These are phyloP conservation scores for Gentiana straminea DNA, from an alignment of 257 asterid species.

Conservation along the genomic window DNA sequence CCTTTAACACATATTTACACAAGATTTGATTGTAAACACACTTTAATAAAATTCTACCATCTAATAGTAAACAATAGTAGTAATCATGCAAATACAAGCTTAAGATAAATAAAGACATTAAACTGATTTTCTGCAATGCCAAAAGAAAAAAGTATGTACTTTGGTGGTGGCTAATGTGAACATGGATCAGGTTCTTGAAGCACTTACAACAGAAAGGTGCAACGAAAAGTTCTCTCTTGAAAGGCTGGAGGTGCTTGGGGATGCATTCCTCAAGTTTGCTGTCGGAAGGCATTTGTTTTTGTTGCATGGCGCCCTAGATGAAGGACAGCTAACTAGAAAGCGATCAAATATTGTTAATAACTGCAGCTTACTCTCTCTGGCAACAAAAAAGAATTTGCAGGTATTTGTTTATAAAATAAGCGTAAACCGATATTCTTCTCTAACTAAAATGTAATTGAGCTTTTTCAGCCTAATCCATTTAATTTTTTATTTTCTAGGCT, in stretches of 20 bases:
- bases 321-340: slow-evolving; percentile 87
- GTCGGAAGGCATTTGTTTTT: slow-evolving; percentile 88
- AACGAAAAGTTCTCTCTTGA: slow-evolving; percentile 78
- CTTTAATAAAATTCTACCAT: too few relatives aligned
- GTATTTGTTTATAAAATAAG: slow-evolving; percentile 28
- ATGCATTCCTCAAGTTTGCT: slow-evolving; percentile 94
- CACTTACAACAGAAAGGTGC: slow-evolving; percentile 92
- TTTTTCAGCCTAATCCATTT: neutral
- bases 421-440: too few relatives aligned
- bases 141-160: neutral
- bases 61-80: too few relatives aligned
- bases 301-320: slow-evolving; percentile 58
- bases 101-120: too few relatives aligned
- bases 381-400: slow-evolving; percentile 62
- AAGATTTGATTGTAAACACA: too few relatives aligned
- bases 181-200: slow-evolving; percentile 86
- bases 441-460: too few relatives aligned
- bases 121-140: too few relatives aligned
- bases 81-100: too few relatives aligned
- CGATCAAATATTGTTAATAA: slow-evolving; percentile 84
- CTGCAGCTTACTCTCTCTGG: slow-evolving; percentile 54
- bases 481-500: slow-evolving; percentile 35
- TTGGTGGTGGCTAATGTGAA: slow-evolving; percentile 18
- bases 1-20: too few relatives aligned
- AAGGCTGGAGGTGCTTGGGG: slow-evolving; percentile 99